Base-by-base conservation (phyloP, 192 early-diverging fungal genomes). In the Gonapodya sp. region DNA sequence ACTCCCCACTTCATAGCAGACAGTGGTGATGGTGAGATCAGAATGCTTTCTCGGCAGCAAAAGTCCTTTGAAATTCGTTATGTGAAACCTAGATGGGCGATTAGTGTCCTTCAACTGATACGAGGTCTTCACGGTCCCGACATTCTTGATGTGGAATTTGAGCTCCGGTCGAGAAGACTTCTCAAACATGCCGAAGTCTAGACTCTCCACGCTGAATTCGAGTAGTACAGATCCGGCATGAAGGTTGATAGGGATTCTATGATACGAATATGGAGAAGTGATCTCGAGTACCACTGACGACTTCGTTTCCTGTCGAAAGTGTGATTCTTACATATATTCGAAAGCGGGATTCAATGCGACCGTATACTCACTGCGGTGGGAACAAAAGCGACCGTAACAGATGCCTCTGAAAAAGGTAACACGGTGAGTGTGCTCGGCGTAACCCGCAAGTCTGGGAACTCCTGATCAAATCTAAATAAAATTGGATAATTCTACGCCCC, bases 111-210 rank as follows among this genome's bases (percentile, higher is more conserved):
- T 77, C 1, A 92, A 81, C n/a, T 46, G 73, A 78, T 85, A 92
- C 30, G 86, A 85, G 14, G 90, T 92, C 37, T 86, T 84, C 0
- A 92, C 87, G 1, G 91, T 89, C 31, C 91, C 91, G 0, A 80
- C 81, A 80, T 92, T 92, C 36, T 82, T 83, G 14, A 92, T 83
- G 18, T 73, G 82, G 31, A 92, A 80, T 35, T 77, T 84, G 0
- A 87, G 37, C 14, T 80, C 78, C 16, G 91, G 91, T 18, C 83
- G 31, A 0, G 86, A 82, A 0, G 85, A 87, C 1, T 87, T 78
- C 82, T 92, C 91, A 84, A 91, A 92, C 87, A 92, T 91, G 18
- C 91, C 91, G 82, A 91, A 92, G 81, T 91, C 88, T 30, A 92
- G 80, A 24, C 78, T 80, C 33, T 84, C 83, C 0, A 73, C 35